Evolutionary conservation across 2,329 filamentous ascomycete genomes (phyloP), one percentile per base, ranked within the genome.

Genomic region (Fusarium sp.): DNA sequence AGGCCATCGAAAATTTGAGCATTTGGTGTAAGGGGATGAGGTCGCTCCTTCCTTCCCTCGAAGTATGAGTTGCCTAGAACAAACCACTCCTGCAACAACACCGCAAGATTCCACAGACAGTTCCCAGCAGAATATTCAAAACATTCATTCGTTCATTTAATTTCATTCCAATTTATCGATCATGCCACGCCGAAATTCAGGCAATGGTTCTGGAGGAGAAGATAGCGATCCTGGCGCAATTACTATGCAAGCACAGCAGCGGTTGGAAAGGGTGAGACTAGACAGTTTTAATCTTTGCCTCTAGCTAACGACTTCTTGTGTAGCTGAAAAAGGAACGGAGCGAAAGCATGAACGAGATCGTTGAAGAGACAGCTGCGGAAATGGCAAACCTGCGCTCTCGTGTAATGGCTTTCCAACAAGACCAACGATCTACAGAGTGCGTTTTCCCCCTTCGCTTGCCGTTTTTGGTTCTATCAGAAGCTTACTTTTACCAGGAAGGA

Each of bases 271-370:
- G 68, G 79, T 76, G 18, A 50, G 55, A 27, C 8, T 10, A 18
- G 11, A 38, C 11, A 4, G 16, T 5, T n/a, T 18, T 8, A 9
- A 12, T 6, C 18, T 6, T 34, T 7, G 2, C 9, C 18, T 6
- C 25, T 47, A 11, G 11, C 34, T 70, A 2, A 75, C 8, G 12
- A n/a, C 11, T 20, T 20, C 5, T 22, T 5, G 12, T 16, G 3
- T 16, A 81, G 79, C 57, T 81, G 10, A 79, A 77, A 40, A 77
- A 61, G 20, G 70, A 78, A 40, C 76, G 78, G n/a, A 71, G 75
- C 40, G 68, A 73, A 29, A 72, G 67, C 14, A 72, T 77, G 50
- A 68, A 66, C n/a, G 61, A 60, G 4, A 67, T 78, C 20, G 55
- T 76, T 5, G 55, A 53, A 8, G 74, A 78, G 29, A 70, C 76